Conservation (phyloP, 2,329 filamentous ascomycete genomes). For the Claviceps sp. region DNA sequence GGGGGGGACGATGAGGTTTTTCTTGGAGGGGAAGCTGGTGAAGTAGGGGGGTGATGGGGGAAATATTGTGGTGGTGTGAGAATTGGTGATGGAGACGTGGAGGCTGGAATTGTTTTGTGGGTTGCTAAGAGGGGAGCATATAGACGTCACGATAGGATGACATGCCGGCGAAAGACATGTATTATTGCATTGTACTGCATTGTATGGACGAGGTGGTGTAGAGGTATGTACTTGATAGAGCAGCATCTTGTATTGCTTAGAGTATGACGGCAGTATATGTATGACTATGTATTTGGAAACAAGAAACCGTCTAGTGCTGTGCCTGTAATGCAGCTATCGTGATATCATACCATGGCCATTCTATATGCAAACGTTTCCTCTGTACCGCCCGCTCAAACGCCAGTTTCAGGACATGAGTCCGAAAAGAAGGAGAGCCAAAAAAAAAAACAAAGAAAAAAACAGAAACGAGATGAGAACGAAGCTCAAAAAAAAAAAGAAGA, state of each 20-base stretch:
- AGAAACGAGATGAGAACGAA: not conserved
- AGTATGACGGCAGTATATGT: not conserved
- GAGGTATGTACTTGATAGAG: no score
- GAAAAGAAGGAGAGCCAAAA: not conserved
- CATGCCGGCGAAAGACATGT: not conserved
- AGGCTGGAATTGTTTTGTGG: no score
- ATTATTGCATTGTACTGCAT: not conserved
- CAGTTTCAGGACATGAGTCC: not conserved
- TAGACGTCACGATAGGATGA: no score
- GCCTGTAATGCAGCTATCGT: not conserved
- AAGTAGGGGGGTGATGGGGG: not conserved
- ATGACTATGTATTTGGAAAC: not conserved
- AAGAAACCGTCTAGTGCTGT: not conserved
- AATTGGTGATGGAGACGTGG: not conserved
- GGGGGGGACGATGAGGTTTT: constrained; percentile 29
- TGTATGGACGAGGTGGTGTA: not conserved
- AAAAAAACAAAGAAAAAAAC: not conserved
- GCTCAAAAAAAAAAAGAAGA: not conserved
- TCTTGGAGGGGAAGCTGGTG: constrained; percentile 22
- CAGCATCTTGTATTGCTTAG: no score
- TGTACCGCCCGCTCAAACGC: not conserved
- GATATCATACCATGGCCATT: not conserved
- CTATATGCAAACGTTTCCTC: not conserved
- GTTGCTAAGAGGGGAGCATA: no score
- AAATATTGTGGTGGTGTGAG: not conserved